Evolutionary conservation across 208 protist genomes (phyloP).

Genomic region (Leishmania major): DNA sequence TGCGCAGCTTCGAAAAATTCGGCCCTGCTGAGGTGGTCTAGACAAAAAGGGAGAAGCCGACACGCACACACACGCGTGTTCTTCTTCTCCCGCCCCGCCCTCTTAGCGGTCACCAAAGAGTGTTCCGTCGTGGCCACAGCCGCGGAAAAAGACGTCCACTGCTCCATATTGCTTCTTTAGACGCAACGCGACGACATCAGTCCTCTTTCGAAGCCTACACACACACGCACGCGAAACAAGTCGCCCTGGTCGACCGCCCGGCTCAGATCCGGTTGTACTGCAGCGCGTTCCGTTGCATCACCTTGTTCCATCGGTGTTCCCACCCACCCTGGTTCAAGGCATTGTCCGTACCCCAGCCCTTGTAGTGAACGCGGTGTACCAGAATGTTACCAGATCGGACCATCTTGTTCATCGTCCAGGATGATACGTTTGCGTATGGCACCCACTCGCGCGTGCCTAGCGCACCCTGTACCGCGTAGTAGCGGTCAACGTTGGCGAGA

Average conservation of each 20-base stretch:
- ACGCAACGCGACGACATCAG: neutral
- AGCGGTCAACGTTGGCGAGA: conserved; percentile 85
- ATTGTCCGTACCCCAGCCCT: conserved; percentile 80
- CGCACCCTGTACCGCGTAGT: conserved; percentile 80
- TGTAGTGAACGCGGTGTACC: conserved; percentile 89
- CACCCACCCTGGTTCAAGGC: conserved; percentile 85
- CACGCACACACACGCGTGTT: neutral
- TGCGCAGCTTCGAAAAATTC: neutral
- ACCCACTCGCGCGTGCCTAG: conserved; percentile 90
- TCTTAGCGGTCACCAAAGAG: neutral
- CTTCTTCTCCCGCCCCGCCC: neutral
- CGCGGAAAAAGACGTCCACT: neutral
- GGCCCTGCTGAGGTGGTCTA: neutral
- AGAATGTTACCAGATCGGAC: conserved; percentile 84
- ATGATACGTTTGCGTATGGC: conserved; percentile 88
- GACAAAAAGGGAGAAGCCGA: neutral
- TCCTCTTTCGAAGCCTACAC: neutral
- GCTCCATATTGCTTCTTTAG: neutral
- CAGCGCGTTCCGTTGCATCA: conserved; percentile 85
- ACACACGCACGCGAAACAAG: neutral
- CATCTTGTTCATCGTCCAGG: conserved; percentile 92
- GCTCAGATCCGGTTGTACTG: conserved; percentile 84
- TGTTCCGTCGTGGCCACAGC: neutral
- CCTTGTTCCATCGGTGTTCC: conserved; percentile 93
- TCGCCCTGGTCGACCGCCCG: neutral